phyloP scores from a whole-genome alignment of 192 early-diverging fungal species.

The Gryganskiella cystojenkinii region DNA sequence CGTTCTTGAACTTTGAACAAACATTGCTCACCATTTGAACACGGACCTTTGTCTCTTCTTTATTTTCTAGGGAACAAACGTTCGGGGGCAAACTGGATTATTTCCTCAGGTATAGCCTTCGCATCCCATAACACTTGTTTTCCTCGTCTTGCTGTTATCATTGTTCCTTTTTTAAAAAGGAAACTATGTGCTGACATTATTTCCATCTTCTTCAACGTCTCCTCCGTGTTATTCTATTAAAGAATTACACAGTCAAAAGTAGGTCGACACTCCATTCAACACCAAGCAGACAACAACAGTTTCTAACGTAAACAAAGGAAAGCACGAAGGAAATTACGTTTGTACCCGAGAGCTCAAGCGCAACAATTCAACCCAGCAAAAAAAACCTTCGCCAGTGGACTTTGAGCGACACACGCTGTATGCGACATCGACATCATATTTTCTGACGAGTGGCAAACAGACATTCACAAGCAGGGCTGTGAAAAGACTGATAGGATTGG shows the following conservation, averaged over 20 bases:
- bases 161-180: no score
- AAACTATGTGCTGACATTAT: slow-evolving; percentile 57
- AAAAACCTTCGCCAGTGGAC: neutral
- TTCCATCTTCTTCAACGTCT: slow-evolving; percentile 39
- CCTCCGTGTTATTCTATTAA: no score
- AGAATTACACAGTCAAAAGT: slow-evolving; percentile 24
- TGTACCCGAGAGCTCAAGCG: neutral
- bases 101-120: slow-evolving; percentile 73
- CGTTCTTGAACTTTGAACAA: no score
- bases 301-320: neutral
- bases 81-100: slow-evolving; percentile 73
- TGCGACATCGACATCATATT: no score
- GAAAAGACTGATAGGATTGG: neutral
- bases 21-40: neutral
- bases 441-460: no score
- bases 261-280: slow-evolving; percentile 5
- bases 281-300: neutral
- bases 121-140: no score
- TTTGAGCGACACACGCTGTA: no score
- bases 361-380: no score
- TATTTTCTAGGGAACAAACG: slow-evolving; percentile 67
- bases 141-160: no score
- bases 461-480: neutral
- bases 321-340: neutral
- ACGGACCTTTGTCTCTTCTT: neutral